Conservation (phyloP, 225 moss, liverwort and hornwort species). For the Takakia lepidozioides region DNA sequence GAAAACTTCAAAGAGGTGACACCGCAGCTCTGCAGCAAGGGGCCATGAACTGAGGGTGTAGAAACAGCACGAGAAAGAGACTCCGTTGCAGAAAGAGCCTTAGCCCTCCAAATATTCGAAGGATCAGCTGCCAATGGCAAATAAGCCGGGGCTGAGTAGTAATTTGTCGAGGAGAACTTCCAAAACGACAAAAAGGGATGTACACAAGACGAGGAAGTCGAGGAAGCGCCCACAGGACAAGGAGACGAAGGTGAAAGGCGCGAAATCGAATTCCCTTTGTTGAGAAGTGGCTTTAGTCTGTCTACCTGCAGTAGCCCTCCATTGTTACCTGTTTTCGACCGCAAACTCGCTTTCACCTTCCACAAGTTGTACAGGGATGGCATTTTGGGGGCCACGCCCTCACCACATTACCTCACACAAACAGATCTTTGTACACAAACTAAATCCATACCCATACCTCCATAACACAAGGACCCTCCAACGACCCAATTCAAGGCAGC, state of each 20-base stretch:
- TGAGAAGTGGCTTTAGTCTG: slow-evolving; percentile 2
- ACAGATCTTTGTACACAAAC: too few relatives aligned
- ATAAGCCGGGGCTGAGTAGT: slow-evolving; percentile 5
- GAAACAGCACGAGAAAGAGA: slow-evolving; percentile 12
- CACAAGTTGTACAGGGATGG: slow-evolving; percentile 26
- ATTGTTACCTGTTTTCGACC: slow-evolving; percentile 9
- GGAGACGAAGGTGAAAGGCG: neutral
- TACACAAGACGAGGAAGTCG: neutral
- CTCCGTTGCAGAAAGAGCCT: slow-evolving; percentile 8
- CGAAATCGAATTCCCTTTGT: slow-evolving; percentile 2
- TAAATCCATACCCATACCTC: too few relatives aligned
- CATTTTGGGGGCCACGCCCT: too few relatives aligned
- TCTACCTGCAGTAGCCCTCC: slow-evolving; percentile 9
- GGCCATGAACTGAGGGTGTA: slow-evolving; percentile 8
- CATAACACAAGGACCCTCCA: too few relatives aligned
- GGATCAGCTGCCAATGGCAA: slow-evolving; percentile 2
- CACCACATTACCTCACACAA: too few relatives aligned
- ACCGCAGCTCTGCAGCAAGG: slow-evolving; percentile 5
- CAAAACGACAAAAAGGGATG: slow-evolving; percentile 15
- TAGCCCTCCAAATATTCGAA: slow-evolving; percentile 1
- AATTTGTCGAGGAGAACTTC: slow-evolving; percentile 9
- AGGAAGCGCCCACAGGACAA: slow-evolving; percentile 1
- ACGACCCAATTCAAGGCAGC: too few relatives aligned
- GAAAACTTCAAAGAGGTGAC: slow-evolving; percentile 2
- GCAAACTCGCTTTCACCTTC: slow-evolving; percentile 26